Percentiles rank a stretch among this genome's conserved stretches.
These are phyloP conservation scores for Penicillium sp. DNA, from an alignment of 2,329 filamentous ascomycete species.

Conservation along the genomic window DNA sequence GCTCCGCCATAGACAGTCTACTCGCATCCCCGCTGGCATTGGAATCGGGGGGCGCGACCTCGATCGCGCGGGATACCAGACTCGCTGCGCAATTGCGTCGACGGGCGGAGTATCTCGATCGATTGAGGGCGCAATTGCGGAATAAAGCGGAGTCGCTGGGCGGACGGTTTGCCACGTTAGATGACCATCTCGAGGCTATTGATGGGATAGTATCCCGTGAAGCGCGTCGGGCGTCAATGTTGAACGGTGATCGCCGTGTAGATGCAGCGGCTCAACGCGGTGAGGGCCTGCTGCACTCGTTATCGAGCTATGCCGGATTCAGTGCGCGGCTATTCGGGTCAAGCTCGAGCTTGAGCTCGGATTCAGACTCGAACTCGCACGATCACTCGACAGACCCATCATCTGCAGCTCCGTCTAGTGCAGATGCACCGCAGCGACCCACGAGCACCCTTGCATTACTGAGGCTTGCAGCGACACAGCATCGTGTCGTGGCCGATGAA, in stretches of 20 bases:
- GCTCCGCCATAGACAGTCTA: conserved; percentile 43
- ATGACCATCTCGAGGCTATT: conserved; percentile 46
- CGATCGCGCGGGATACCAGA: conserved; percentile 36
- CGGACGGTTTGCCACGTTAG: conserved; percentile 39
- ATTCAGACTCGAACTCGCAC: background rate
- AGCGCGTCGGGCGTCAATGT: conserved; percentile 21
- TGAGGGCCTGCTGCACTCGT: conserved; percentile 24
- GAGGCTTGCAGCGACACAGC: conserved; percentile 35
- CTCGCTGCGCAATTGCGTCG: conserved; percentile 39
- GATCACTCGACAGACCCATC: background rate
- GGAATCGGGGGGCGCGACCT: conserved; percentile 19
- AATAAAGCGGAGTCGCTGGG: conserved; percentile 41
- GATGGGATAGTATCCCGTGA: conserved; percentile 38
- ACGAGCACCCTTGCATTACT: conserved; percentile 30
- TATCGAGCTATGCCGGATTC: conserved; percentile 26
- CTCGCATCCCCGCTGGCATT: conserved; percentile 32
- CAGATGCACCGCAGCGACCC: conserved; percentile 4
- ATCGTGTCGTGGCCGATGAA: conserved; percentile 37
- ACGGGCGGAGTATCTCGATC: conserved; percentile 42
- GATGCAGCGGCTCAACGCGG: conserved; percentile 1
- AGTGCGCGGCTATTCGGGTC: conserved; percentile 22
- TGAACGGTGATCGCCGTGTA: background rate
- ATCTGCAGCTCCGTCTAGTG: background rate
- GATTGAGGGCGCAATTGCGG: conserved; percentile 41
- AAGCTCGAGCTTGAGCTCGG: conserved; percentile 15